phyloP scores from a whole-genome alignment of 768 basidiomycete species.

The Leccinum incarnatum region DNA sequence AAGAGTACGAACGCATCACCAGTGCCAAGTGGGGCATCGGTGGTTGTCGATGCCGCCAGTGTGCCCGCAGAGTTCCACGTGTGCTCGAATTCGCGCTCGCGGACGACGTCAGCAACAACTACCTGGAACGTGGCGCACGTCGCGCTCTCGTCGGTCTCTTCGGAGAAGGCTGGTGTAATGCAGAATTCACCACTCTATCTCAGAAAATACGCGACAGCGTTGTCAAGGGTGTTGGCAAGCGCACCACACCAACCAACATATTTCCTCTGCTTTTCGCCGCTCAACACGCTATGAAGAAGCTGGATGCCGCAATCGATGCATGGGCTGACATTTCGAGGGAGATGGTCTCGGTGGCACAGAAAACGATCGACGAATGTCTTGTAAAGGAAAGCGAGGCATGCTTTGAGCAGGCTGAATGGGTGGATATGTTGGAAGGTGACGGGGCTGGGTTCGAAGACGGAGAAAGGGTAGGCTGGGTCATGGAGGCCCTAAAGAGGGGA shows the following conservation, averaged over 20 bases:
- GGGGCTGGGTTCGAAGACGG: conserved; percentile 73
- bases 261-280: conserved; percentile 69
- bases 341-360: conserved; percentile 64
- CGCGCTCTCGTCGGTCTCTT: conserved; percentile 80
- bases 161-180: conserved; percentile 84
- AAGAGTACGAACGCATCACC: conserved; percentile 74
- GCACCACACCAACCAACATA: conserved; percentile 63
- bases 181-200: conserved; percentile 73
- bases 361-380: conserved; percentile 59
- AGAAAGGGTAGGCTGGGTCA: conserved; percentile 75
- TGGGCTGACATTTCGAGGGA: conserved; percentile 42
- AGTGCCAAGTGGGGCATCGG: conserved; percentile 78
- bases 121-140: conserved; percentile 69
- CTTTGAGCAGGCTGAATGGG: conserved; percentile 69
- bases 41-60: conserved; percentile 83
- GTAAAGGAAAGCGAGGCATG: conserved; percentile 58
- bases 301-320: conserved; percentile 56
- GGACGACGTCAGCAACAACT: conserved; percentile 73
- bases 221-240: conserved; percentile 69
- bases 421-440: conserved; percentile 69
- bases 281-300: conserved; percentile 54
- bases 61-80: conserved; percentile 74
- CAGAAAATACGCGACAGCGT: conserved; percentile 63
- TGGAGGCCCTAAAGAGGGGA: conserved; percentile 62
- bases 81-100: conserved; percentile 77